Base-by-base conservation (phyloP, 1,284 basidiomycete species). In the Cryptococcus sp. region DNA sequence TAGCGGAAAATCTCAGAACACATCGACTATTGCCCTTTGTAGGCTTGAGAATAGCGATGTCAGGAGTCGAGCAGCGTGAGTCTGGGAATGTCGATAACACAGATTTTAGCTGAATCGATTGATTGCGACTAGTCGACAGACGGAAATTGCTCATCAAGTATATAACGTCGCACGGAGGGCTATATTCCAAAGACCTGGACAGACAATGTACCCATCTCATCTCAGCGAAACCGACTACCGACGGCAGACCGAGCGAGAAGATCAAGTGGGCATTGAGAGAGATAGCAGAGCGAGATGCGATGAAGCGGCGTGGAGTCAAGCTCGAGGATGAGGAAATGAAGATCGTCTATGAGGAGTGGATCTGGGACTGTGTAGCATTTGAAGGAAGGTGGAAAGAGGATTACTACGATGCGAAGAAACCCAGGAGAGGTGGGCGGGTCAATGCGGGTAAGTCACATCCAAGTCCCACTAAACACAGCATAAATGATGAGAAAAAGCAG, bases 331-430 rank as follows among this genome's bases (percentile, higher is more conserved):
- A 71, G 13, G 46, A 49, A 41, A 74, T 75, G 38, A 61, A 63
- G 48, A 70, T 77, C 50, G 66, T 75, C 3, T 76, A 77, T 58
- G 74, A 77, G 50, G 74, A 77, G 51, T 79, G 77, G 77, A 64
- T 79, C n/a, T 78, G 76, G 76, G 77, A 79, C 65, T 78, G 77
- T 48, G 65, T 76, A 10, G 70, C 61, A 13, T 78, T 68, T 51
- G 54, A 58, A 13, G 77, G 76, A 5, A 66, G 75, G 38, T 77
- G 69, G 63, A 71, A 66, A 57, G 76, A 77, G 58, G 73, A 74
- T 26, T 54, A 50, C 17, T 78, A 77, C 57, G 73, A 75, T 65
- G 73, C 73, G 22, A 62, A 69, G 39, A 74, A 73, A 46, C 58
- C 69, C 5, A 55, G 73, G 34, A 54, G 62, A 47, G 55, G 59